Evolutionary conservation across 208 protist species (phyloP), one percentile per base, ranked within the genome.

Genomic region (Angomonas ambiguus): DNA sequence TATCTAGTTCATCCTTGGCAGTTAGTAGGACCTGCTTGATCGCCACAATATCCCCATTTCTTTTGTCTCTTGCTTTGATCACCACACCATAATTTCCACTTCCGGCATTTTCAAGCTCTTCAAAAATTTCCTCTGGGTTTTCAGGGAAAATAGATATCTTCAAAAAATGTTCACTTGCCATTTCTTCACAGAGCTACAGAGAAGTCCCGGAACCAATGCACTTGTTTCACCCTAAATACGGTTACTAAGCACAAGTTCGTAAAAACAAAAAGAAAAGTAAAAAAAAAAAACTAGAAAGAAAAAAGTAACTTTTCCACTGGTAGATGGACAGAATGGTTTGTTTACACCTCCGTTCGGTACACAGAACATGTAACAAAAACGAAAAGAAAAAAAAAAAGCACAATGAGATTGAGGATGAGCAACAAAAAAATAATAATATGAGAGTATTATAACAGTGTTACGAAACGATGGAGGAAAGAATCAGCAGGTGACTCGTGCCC

Each of bases 71-170:
- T 0, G 97, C 98, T 70, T 99, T 99, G 71, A 98, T 97, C 13
- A 99, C 98, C 27, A 97, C 91, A 27, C 98, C 98, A 65, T 98
- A 99, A 60, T 98, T 98, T 30, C 98, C 98, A 49, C 96, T 68
- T 32, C 92, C 92, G 51, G 92, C 79, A 38, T 67, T 90, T 33
- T 92, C 88, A 1, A 94, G 41, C 51, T 86, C 80, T 61, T 93
- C 87, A 49, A 93, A 96, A 18, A 92, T 51, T 30, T 92, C 82
- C 53, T 90, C 81, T 2, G 91, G 91, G 53, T 95, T 82, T 38
- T 86, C 82, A 16, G 80, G 81, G 0, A 74, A 68, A 51, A 92
- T 80, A 45, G 83, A 60, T 51, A 94, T 83, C 35, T 62, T 62
- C 1, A 62, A 28, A 22, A 51, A 34, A 1, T 62, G 34, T 11